Percentiles rank a stretch among this genome's conserved stretches.
phyloP scores from a whole-genome alignment of 805 yeast genomes.

The Phaffomyces opuntiae region DNA sequence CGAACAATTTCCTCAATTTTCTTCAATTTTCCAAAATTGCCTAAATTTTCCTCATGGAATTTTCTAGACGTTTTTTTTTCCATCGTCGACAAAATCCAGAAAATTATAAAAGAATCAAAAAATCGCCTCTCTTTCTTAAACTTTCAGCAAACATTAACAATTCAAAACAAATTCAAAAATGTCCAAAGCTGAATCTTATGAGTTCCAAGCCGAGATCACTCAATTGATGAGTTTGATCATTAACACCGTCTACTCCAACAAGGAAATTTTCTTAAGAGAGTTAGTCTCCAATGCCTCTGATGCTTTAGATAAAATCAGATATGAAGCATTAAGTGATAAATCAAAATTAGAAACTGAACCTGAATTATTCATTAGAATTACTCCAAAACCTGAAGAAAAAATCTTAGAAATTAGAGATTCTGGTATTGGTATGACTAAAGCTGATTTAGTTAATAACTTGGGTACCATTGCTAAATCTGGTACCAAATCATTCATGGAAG shows the following conservation, averaged over 20 bases:
- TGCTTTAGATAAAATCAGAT: conserved; percentile 98
- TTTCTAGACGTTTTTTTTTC: conserved; percentile 5
- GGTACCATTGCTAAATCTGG: conserved; percentile 99
- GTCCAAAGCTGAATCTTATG: conserved; percentile 63
- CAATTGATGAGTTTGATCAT: conserved; percentile 99
- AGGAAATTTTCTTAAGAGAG: conserved; percentile 98
- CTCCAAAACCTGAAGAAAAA: conserved; percentile 92
- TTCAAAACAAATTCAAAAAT: neutral
- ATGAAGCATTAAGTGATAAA: conserved; percentile 91
- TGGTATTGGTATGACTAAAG: conserved; percentile 99
- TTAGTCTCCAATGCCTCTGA: conserved; percentile 98
- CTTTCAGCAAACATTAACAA: neutral
- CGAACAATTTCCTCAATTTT: too few species aligned
- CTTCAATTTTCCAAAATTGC: too few species aligned
- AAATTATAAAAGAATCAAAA: conserved; percentile 3
- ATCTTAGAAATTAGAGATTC: conserved; percentile 96
- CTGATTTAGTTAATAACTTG: conserved; percentile 96
- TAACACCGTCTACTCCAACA: conserved; percentile 99
- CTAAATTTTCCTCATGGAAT: conserved; percentile 2
- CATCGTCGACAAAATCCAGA: neutral
- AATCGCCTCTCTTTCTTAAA: neutral
- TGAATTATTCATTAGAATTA: conserved; percentile 92
- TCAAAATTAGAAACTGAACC: conserved; percentile 90
- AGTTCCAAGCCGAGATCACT: conserved; percentile 99
- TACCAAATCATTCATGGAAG: conserved; percentile 99